phyloP scores from a whole-genome alignment of 768 basidiomycete genomes.

The Pleurotus sapidus region DNA sequence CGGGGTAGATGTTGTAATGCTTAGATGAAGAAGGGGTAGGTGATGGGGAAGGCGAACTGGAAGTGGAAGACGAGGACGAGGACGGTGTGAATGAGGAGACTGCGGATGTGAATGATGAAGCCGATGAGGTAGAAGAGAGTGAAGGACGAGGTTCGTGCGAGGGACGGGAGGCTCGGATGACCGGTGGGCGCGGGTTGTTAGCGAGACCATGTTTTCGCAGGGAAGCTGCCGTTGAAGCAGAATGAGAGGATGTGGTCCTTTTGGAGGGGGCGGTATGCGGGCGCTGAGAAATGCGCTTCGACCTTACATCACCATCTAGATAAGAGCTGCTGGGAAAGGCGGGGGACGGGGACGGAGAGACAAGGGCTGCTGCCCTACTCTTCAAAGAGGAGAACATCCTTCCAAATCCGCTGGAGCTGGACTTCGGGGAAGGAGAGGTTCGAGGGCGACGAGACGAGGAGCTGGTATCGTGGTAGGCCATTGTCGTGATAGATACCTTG shows the following conservation, averaged over 20 bases:
- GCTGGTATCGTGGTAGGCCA: neutral
- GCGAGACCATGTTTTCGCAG: constrained; percentile 1
- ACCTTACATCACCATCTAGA: neutral
- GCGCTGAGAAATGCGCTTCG: neutral
- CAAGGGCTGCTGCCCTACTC: neutral
- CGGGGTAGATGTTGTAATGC: neutral
- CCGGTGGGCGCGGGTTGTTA: neutral
- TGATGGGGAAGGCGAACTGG: neutral
- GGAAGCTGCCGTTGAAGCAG: neutral
- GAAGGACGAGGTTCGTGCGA: neutral
- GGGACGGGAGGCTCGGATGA: neutral
- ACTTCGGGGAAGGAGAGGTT: neutral
- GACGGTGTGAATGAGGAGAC: neutral
- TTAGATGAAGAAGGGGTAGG: neutral
- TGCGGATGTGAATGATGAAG: neutral
- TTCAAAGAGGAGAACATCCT: constrained; percentile 6
- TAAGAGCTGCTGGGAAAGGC: neutral
- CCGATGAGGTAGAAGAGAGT: neutral
- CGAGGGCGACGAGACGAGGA: neutral
- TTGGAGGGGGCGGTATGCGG: neutral
- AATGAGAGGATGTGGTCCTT: neutral
- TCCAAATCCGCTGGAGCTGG: neutral
- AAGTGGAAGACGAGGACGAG: neutral
- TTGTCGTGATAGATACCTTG: neutral
- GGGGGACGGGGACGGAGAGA: neutral